Evolutionary conservation across 805 yeast species (phyloP), one percentile per base, ranked within the genome.

Genomic region (Torulaspora quercuum): DNA sequence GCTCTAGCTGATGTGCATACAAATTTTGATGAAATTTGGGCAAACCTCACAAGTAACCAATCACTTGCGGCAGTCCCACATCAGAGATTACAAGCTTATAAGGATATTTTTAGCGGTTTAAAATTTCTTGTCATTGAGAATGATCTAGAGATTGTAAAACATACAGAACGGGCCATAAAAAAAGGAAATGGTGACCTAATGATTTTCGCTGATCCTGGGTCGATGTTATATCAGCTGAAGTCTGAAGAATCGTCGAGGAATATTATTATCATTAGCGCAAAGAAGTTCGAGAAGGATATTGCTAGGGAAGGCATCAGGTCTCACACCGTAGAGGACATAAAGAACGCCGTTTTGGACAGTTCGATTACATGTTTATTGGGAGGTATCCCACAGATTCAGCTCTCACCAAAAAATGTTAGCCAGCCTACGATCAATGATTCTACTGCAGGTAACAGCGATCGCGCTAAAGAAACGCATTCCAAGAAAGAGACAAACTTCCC

Each of bases 311-410:
- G 53, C 2, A 22, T 45, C 3, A 46, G 45, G 28, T 29, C 53
- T 3, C 38, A 52, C 8, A 50, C 55, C 3, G 42, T 53, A 5
- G 53, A 55, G n/a, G 62, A 59, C 31, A 39, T 64, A 22, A 46
- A 55, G 18, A 43, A 47, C 12, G 50, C 60, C 5, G 52, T 59
- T 1, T 33, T 47, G 7, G 32, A 47, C 1, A 35, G 51, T 11
- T 42, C 55, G 25, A 7, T 37, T 7, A 37, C 25, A 4, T 6
- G 20, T 3, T 23, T 55, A 5, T 28, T 39, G 4, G 39, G 47
- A 12, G n/a, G 25, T 8, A 9, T 31, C n/a, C 30, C 30, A 10
- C 11, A 15, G 19, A n/a, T n/a, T n/a, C n/a, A n/a, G n/a, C n/a
- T n/a, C n/a, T n/a, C n/a, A n/a, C n/a, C n/a, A n/a, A n/a, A n/a